Percentiles rank a stretch among this genome's conserved stretches.
These are phyloP conservation scores for Cyclocybe aegerita DNA, from an alignment of 768 basidiomycete genomes.

Conservation along the genomic window DNA sequence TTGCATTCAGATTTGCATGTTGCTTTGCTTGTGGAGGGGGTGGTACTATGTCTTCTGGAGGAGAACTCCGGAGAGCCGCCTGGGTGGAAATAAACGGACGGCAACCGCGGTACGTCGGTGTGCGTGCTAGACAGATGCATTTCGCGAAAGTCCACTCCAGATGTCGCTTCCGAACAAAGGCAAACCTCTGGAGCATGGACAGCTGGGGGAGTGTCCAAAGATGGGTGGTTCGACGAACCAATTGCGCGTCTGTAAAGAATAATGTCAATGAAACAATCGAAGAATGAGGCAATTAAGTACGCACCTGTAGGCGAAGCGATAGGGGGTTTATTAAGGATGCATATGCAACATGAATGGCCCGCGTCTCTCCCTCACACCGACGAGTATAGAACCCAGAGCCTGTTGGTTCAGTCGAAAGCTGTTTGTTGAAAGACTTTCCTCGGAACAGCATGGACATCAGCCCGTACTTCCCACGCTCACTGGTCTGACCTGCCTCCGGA, in stretches of 20 bases:
- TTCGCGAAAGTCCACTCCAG: slow-evolving; percentile 35
- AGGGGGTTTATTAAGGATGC: too few relatives aligned
- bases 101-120: slow-evolving; percentile 7
- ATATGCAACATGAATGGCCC: too few relatives aligned
- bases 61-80: background rate
- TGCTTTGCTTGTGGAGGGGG: background rate
- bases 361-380: too few relatives aligned
- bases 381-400: too few relatives aligned
- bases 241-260: background rate
- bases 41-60: background rate
- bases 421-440: too few relatives aligned
- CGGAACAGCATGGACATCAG: too few relatives aligned
- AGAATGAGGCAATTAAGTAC: too few relatives aligned
- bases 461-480: too few relatives aligned
- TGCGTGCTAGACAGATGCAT: slow-evolving; percentile 14
- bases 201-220: slow-evolving; percentile 40
- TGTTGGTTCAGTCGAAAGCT: too few relatives aligned
- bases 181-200: slow-evolving; percentile 74
- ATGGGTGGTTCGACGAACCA: background rate
- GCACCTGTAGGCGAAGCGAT: too few relatives aligned
- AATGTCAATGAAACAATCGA: background rate
- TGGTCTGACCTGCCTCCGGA: too few relatives aligned
- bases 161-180: slow-evolving; percentile 53
- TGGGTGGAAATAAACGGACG: slow-evolving; percentile 4
- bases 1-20: background rate